A percentile compares a stretch with the other conserved stretches of the same genome.
Conservation (phyloP, 805 yeast species). For the Schwanniomyces sp. region DNA sequence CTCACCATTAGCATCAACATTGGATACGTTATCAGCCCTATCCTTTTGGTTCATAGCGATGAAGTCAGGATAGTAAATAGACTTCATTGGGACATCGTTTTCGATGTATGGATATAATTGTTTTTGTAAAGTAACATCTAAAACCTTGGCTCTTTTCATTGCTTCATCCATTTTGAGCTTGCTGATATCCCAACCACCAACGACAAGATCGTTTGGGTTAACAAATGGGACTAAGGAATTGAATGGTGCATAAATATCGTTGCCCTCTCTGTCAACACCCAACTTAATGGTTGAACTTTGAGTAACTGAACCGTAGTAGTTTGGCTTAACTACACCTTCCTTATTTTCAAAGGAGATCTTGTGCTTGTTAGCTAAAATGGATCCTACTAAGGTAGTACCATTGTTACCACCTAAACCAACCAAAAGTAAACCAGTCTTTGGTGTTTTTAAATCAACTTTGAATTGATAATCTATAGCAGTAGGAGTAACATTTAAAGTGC, state of each 20-base stretch:
- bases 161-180: conserved; percentile 70
- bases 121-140: conserved; percentile 81
- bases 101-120: conserved; percentile 67
- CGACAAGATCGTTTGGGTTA: conserved; percentile 84
- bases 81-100: conserved; percentile 68
- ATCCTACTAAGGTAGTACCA: conserved; percentile 87
- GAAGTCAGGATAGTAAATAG: conserved; percentile 93
- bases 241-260: conserved; percentile 91
- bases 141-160: conserved; percentile 81
- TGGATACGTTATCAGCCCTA: conserved; percentile 85
- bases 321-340: conserved; percentile 70
- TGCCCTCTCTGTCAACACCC: conserved; percentile 78
- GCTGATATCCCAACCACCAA: conserved; percentile 95
- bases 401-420: conserved; percentile 98
- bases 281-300: conserved; percentile 88
- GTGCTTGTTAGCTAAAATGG: conserved; percentile 82
- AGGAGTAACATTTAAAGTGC: conserved; percentile 66
- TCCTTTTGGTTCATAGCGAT: conserved; percentile 93
- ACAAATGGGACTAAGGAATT: conserved; percentile 85
- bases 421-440: conserved; percentile 84
- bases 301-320: conserved; percentile 92
- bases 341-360: conserved; percentile 77
- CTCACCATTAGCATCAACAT: conserved; percentile 51
- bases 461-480: conserved; percentile 74
- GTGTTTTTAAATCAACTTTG: conserved; percentile 77